phyloP scores from a whole-genome alignment of 2,329 filamentous ascomycete genomes.

The Apiospora marii region DNA sequence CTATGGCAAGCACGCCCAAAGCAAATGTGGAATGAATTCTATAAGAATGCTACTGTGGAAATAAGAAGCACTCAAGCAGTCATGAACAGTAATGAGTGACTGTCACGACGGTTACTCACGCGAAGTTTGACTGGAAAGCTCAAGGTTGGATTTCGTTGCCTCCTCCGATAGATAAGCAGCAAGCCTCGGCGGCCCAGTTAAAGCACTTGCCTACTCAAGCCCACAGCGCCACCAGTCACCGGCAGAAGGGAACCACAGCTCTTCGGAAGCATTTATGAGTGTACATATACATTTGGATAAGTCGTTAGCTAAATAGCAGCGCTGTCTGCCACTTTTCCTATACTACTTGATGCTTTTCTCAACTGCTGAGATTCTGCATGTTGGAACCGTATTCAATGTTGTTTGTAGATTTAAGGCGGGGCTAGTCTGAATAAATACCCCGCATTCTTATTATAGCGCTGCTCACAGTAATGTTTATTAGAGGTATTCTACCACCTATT shows the following conservation, averaged over 20 bases:
- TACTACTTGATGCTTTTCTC: background rate
- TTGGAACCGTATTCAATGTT: background rate
- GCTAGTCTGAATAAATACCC: background rate
- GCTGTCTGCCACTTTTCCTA: background rate
- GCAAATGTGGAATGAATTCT: background rate
- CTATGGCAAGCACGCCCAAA: background rate
- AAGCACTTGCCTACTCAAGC: background rate
- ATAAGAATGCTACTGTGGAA: background rate
- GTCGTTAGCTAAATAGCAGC: background rate
- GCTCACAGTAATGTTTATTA: background rate
- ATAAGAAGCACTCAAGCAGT: background rate
- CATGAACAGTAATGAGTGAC: background rate
- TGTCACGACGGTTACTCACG: background rate
- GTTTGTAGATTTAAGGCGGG: background rate
- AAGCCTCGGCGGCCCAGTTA: constrained; percentile 10
- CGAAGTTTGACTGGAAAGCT: background rate
- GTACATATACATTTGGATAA: no score
- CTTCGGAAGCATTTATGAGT: background rate
- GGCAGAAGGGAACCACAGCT: no score
- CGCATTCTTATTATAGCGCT: background rate
- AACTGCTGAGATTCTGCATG: background rate
- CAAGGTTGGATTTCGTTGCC: background rate
- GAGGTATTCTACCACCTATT: background rate
- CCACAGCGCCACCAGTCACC: background rate
- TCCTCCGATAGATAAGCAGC: constrained; percentile 5